These are phyloP conservation scores for Phytopythium litorale DNA, from an alignment of 352 stramenopile genomes.

Conservation along the genomic window DNA sequence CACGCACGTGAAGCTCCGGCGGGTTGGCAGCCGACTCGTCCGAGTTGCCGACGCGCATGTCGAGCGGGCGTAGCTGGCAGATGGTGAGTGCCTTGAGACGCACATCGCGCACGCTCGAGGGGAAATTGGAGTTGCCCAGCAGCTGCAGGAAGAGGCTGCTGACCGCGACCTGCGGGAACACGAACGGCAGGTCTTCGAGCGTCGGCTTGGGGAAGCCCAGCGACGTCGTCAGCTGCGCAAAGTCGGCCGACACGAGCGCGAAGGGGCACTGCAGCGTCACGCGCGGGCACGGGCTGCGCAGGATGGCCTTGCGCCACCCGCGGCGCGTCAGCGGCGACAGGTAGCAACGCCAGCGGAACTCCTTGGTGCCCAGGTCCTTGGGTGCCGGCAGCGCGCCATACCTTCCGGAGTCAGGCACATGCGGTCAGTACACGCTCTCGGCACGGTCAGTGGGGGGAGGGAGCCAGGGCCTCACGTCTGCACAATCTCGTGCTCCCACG, in stretches of 20 bases:
- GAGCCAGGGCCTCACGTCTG: slow-evolving; percentile 27
- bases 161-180: slow-evolving; percentile 65
- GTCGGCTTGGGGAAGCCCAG: slow-evolving; percentile 58
- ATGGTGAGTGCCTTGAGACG: slow-evolving; percentile 73
- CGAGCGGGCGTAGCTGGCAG: slow-evolving; percentile 58
- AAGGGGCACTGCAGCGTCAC: slow-evolving; percentile 78
- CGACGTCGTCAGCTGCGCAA: slow-evolving; percentile 77
- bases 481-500: slow-evolving; percentile 77
- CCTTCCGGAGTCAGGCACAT: slow-evolving; percentile 11
- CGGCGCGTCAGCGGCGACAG: slow-evolving; percentile 53
- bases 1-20: slow-evolving; percentile 41
- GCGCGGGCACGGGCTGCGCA: slow-evolving; percentile 59
- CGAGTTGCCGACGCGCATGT: slow-evolving; percentile 62
- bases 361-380: slow-evolving; percentile 67
- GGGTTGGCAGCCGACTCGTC: slow-evolving; percentile 17
- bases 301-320: slow-evolving; percentile 47
- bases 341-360: slow-evolving; percentile 76
- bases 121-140: slow-evolving; percentile 82
- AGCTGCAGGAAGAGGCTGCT: slow-evolving; percentile 74
- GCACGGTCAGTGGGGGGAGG: neutral
- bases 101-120: slow-evolving; percentile 39
- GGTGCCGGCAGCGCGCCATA: slow-evolving; percentile 61
- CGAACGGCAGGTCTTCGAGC: slow-evolving; percentile 70
- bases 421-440: neutral
- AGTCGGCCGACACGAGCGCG: slow-evolving; percentile 63